Base-by-base conservation (phyloP, 1,139 yeast species). In the Pichia sp. region DNA sequence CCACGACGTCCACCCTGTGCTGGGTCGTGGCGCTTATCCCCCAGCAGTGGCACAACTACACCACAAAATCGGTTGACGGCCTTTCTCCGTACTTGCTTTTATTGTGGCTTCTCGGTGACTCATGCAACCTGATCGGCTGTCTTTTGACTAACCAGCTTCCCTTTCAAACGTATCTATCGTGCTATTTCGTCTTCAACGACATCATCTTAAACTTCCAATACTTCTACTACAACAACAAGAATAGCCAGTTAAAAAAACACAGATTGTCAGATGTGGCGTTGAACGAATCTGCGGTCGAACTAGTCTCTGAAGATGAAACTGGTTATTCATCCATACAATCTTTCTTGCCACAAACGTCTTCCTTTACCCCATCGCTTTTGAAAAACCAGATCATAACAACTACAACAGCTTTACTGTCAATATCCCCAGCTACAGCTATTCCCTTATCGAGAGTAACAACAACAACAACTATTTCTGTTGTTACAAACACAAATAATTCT, bases 21-120 rank as follows among this genome's bases (percentile, higher is more conserved):
- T 88, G 96, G 85, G 68, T 86, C 35, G 74, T 87, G 45, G 95
- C 96, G 1, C 89, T 85, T 56, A 62, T 85, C 21, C 96, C 96
- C 1, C 97, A 89, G 59, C 80, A 85, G 23, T 61, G 75, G 43
- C 77, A 80, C 52, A 89, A 89, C 56, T 86, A 82, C 60, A 65
- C 65, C 35, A 74, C 70, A 56, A 80, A 84, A 55, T 79, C 91
- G 1, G 91, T 91, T 1, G 89, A 80, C 31, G 96, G 96, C 1
- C 70, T 89, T 26, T 83, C 95, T 6, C 78, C 81, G 8, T 67
- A 70, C 16, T 85, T 89, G 52, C 69, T 89, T 10, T 49, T 75
- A 18, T 74, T 83, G 37, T 88, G 96, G 96, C 72, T 86, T 46
- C 54, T 80, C 48, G 97, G 96, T 9, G 97, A 89, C 57, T 68